Conservation (phyloP, 331 rosid species). For the Prunus yedoensis region DNA sequence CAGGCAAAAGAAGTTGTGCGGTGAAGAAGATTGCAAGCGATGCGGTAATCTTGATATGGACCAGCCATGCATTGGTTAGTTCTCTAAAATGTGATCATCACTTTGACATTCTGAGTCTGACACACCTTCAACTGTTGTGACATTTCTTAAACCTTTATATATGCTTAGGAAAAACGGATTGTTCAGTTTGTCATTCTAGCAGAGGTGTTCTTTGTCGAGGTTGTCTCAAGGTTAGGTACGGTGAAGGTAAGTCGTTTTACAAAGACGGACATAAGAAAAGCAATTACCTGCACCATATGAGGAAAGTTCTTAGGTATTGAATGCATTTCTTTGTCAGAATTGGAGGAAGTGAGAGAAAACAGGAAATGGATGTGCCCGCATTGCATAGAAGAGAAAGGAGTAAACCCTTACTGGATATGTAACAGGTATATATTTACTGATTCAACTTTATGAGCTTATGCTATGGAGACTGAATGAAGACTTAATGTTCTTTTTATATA, state of each 20-base stretch:
- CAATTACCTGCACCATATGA: not conserved
- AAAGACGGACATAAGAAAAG: not conserved
- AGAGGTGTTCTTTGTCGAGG: conserved; percentile 68
- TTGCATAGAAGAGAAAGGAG: conserved; percentile 66
- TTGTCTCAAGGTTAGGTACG: conserved; percentile 75
- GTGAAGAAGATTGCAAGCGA: conserved; percentile 73
- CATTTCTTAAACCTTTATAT: not conserved
- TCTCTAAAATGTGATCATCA: not conserved
- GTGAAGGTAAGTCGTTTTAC: conserved; percentile 55
- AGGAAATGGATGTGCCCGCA: conserved; percentile 81
- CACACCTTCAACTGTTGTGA: conserved; percentile 9
- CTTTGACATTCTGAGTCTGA: conserved; percentile 5
- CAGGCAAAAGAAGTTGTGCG: conserved; percentile 73
- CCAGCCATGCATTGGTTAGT: conserved; percentile 67
- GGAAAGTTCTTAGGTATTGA: not conserved
- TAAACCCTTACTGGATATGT: conserved; percentile 65
- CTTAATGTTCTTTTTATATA: too few species aligned
- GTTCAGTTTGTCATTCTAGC: conserved; percentile 73
- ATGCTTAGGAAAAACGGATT: conserved; percentile 69
- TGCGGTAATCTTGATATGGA: conserved; percentile 58
- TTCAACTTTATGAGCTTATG: not conserved
- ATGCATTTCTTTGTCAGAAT: conserved; percentile 35
- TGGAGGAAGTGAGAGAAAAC: conserved; percentile 61
- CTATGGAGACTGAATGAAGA: too few species aligned
- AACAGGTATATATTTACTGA: conserved; percentile 53